Base-by-base conservation (phyloP, 495 filamentous ascomycete genomes). In the Letharia lupina region DNA sequence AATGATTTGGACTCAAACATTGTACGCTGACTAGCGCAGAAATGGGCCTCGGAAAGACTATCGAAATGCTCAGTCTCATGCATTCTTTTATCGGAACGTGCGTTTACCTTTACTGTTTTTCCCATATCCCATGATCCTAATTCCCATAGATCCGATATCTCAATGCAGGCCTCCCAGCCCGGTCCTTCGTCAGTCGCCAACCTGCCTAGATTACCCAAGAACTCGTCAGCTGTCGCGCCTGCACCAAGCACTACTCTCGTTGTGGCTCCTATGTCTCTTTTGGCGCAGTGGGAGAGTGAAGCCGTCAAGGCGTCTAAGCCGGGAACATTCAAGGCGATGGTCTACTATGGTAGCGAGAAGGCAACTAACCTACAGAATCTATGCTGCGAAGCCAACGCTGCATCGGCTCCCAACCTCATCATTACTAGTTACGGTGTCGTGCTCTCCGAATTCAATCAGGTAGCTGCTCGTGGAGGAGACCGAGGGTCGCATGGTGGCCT, bases 381-480 rank as follows among this genome's bases (percentile, higher is more conserved):
- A 9, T 97, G 93, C 71, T 89, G 86, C 65, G 83, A 84, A 67
- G 81, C 84, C 6, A 93, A 93, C 74, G 83, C 85, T 16, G 77
- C 82, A 10, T 85, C 83, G 63, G 91, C 92, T 18, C 94, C 94
- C 11, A 89, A 92, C 72, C 73, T 98, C 18, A 87, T 98, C 71
- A 91, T 98, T 64, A 98, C 94, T n/a, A 95, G 89, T 74, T 98
- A 97, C 70, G 94, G 94, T 20, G 85, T 91, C 33, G 87, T 97
- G 4, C 81, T 98, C 9, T 96, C 91, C 6, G 95, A 98, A 70
- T 96, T 89, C 75, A 88, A 84, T 61, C 85, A 88, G 67, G 81
- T 91, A 45, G 80, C 79, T 39, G 78, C 80, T 7, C 77, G 73
- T 37, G 79, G 79, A 40, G 83, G 83, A 31, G 81, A 87, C 68